Percentiles rank a stretch among this genome's conserved stretches.
phyloP scores from a whole-genome alignment of 129 eudicot species.

The Flaveria linearis region DNA sequence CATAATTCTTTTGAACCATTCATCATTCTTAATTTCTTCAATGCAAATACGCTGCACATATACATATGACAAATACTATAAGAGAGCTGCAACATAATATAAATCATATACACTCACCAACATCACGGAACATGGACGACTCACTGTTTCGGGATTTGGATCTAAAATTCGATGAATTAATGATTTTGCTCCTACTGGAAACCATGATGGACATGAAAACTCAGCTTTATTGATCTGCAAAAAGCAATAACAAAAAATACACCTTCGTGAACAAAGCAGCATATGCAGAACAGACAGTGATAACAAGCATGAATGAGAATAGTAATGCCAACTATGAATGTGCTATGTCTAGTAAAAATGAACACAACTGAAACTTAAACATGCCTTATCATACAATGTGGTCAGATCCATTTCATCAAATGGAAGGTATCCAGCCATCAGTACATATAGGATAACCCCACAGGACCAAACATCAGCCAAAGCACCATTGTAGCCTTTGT shows the following conservation, averaged over 20 bases:
- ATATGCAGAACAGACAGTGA: background rate
- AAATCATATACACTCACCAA: background rate
- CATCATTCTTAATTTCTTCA: slow-evolving; percentile 87
- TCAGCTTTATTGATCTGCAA: slow-evolving; percentile 85
- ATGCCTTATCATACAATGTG: slow-evolving; percentile 87
- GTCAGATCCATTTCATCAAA: slow-evolving; percentile 98
- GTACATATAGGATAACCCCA: slow-evolving; percentile 93
- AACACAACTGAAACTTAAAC: slow-evolving; percentile 17
- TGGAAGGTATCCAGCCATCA: slow-evolving; percentile 95
- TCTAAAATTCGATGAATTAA: slow-evolving; percentile 86
- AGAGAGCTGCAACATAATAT: slow-evolving; percentile 2
- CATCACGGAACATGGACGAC: slow-evolving; percentile 29
- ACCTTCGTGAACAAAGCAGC: slow-evolving; percentile 16
- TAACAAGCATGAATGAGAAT: slow-evolving; percentile 1
- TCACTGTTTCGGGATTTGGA: slow-evolving; percentile 89
- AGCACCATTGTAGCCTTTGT: slow-evolving; percentile 98
- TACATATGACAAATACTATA: slow-evolving; percentile 16
- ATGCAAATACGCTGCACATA: slow-evolving; percentile 74
- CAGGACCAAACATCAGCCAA: slow-evolving; percentile 98
- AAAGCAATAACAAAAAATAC: slow-evolving; percentile 6
- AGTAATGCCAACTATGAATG: background rate
- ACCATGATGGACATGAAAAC: slow-evolving; percentile 89
- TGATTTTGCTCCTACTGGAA: slow-evolving; percentile 93
- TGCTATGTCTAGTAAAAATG: slow-evolving; percentile 3
- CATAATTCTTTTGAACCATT: slow-evolving; percentile 87